phyloP scores from a whole-genome alignment of 495 filamentous ascomycete genomes.

The Neurospora sp. region DNA sequence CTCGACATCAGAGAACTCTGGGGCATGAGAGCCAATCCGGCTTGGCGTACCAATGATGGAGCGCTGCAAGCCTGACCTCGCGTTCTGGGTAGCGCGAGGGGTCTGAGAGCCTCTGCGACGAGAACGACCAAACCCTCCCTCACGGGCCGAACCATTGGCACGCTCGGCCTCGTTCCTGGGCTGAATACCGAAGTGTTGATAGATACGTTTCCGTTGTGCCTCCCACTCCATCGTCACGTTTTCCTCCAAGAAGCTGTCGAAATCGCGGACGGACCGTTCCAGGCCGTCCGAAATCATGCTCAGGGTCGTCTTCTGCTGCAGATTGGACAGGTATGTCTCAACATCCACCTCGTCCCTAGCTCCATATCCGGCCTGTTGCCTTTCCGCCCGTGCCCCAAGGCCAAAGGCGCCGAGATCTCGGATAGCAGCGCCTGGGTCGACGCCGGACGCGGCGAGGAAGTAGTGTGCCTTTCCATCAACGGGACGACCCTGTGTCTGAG shows the following conservation, averaged over 20 bases:
- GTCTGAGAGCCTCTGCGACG: constrained; percentile 38
- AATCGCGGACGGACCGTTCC: constrained; percentile 75
- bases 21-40: constrained; percentile 43
- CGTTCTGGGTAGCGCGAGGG: constrained; percentile 53
- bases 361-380: constrained; percentile 9
- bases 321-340: constrained; percentile 67
- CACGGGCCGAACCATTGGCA: constrained; percentile 41
- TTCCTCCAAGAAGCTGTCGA: constrained; percentile 86
- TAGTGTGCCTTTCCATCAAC: constrained; percentile 68
- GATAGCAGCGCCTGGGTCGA: constrained; percentile 66
- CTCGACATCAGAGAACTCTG: constrained; percentile 57
- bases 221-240: constrained; percentile 95
- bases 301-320: constrained; percentile 83
- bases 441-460: constrained; percentile 80
- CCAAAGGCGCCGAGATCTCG: constrained; percentile 59
- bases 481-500: constrained; percentile 36
- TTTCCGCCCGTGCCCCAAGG: constrained; percentile 28
- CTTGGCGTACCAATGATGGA: constrained; percentile 76
- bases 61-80: constrained; percentile 58
- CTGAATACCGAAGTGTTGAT: constrained; percentile 89
- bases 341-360: constrained; percentile 56
- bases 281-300: constrained; percentile 85
- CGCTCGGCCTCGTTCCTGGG: constrained; percentile 42
- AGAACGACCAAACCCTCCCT: constrained; percentile 43
- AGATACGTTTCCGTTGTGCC: constrained; percentile 79